Evolutionary conservation across 345 rosid genomes (phyloP).

Genomic region (Euphorbia pulcherrima): DNA sequence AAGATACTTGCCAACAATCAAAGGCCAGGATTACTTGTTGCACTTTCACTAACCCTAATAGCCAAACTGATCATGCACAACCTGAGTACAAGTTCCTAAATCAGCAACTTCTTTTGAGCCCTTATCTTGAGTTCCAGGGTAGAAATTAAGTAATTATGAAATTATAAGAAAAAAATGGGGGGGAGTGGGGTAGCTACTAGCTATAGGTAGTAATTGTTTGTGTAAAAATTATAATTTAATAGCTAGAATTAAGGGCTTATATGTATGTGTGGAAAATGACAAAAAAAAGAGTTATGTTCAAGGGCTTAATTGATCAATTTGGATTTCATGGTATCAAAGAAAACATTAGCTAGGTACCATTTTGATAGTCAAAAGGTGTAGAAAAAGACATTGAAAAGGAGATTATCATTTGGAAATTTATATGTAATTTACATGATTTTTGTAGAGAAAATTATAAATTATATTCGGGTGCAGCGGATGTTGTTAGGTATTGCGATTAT

Average conservation of each 20-base stretch:
- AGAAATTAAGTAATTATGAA: conserved; percentile 13
- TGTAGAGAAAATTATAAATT: conserved; percentile 11
- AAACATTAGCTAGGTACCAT: conserved; percentile 12
- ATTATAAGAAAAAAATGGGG: not conserved
- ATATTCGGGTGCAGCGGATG: no score
- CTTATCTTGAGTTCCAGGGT: conserved; percentile 53
- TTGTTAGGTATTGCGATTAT: no score
- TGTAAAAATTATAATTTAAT: conserved; percentile 4
- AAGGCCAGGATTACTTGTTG: conserved; percentile 45
- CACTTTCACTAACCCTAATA: conserved; percentile 43
- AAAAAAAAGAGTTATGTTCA: conserved; percentile 1
- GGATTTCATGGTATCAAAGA: not conserved
- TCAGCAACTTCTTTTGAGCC: conserved; percentile 51
- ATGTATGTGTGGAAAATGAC: conserved; percentile 12
- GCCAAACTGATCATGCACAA: conserved; percentile 31
- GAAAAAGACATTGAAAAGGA: not conserved
- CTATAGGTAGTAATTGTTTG: not conserved
- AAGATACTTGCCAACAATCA: conserved; percentile 33
- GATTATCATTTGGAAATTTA: conserved; percentile 8
- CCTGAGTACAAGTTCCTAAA: conserved; percentile 41
- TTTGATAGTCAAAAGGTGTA: conserved; percentile 10
- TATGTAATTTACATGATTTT: conserved; percentile 9
- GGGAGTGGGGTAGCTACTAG: not conserved
- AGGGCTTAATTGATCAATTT: conserved; percentile 5
- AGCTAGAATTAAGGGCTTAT: conserved; percentile 3